phyloP scores from a whole-genome alignment of 768 basidiomycete genomes.

The Hericium coralloides region DNA sequence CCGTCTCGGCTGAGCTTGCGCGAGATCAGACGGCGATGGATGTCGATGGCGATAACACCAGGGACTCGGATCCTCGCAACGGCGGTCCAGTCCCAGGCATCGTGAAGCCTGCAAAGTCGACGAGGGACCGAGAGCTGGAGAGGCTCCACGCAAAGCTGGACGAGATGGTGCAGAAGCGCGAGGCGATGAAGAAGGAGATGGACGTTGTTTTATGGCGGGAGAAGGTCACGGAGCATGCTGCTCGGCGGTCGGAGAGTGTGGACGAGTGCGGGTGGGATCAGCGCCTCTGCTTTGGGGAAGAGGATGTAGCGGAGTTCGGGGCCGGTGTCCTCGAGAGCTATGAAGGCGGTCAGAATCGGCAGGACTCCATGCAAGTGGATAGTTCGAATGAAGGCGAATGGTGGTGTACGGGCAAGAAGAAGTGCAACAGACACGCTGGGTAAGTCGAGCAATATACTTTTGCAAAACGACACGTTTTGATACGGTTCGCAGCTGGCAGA shows the following conservation, averaged over 20 bases:
- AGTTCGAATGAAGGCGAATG: slow-evolving; percentile 38
- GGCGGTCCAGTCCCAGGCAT: slow-evolving; percentile 8
- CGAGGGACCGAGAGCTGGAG: slow-evolving; percentile 46
- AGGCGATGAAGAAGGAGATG: slow-evolving; percentile 58
- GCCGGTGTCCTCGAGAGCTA: slow-evolving; percentile 63
- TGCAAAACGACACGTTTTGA: slow-evolving; percentile 4
- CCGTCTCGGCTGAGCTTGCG: slow-evolving; percentile 27
- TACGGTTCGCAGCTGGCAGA: slow-evolving; percentile 56
- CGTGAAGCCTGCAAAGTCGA: slow-evolving; percentile 33
- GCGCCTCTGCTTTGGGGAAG: slow-evolving; percentile 74
- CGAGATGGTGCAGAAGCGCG: slow-evolving; percentile 49
- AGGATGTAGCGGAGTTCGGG: slow-evolving; percentile 67
- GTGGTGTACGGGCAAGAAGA: slow-evolving; percentile 74
- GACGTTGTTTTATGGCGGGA: slow-evolving; percentile 66
- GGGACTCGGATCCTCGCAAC: slow-evolving; percentile 1
- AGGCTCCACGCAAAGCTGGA: slow-evolving; percentile 46
- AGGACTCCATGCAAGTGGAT: slow-evolving; percentile 33
- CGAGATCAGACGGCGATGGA: slow-evolving; percentile 6
- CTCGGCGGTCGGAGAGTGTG: slow-evolving; percentile 52
- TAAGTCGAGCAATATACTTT: slow-evolving; percentile 23
- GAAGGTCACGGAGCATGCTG: slow-evolving; percentile 56
- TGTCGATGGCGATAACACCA: background rate
- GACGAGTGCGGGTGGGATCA: slow-evolving; percentile 87
- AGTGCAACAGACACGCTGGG: slow-evolving; percentile 76
- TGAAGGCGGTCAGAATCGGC: slow-evolving; percentile 31